Evolutionary conservation across 306 rosid genomes (phyloP), one percentile per base, ranked within the genome.

Genomic region (Elaeagnus macrophylla): DNA sequence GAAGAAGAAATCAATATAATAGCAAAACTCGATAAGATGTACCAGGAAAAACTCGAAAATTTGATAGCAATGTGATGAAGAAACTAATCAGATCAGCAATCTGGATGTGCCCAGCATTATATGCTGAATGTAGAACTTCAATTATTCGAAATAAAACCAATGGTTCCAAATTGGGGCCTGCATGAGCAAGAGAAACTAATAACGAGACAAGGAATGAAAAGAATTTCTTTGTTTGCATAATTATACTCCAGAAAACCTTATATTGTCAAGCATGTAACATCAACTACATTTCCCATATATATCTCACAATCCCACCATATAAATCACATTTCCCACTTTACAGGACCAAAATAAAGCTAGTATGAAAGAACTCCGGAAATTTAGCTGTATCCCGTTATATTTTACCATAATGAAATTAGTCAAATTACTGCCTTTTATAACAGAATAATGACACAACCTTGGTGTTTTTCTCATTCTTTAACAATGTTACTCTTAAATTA

Each of bases 151-250:
- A 75, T 62, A 82, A 57, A 45, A 57, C 53, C 39, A 18, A 16
- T 4, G 82, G 77, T n/a, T 84, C 89, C 67, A 87, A 67, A 74
- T 80, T 83, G 37, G 79, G 82, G 67, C 85, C 97, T 91, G 79
- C 67, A 72, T 70, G 36, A 37, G 53, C 48, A 43, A 54, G 39
- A 10, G 18, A 69, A 67, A 53, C 43, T 6, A 49, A 6, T 15
- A 63, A 13, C 3, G 11, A 15, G 10, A 50, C 37, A 12, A 35
- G 6, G 39, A 16, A 6, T 13, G 13, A n/a, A 15, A 15, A 14
- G 8, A 17, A 54, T 15, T 17, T 16, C 48, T 56, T 17, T 5
- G 5, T 10, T 38, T 10, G 5, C 7, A 12, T 15, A 13, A 12
- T 7, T 5, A 37, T 48, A 37, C 37, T 38, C 19, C 37, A 37